phyloP scores from a whole-genome alignment of 1,284 basidiomycete species.

The Melampsora abietis-canadensis region DNA sequence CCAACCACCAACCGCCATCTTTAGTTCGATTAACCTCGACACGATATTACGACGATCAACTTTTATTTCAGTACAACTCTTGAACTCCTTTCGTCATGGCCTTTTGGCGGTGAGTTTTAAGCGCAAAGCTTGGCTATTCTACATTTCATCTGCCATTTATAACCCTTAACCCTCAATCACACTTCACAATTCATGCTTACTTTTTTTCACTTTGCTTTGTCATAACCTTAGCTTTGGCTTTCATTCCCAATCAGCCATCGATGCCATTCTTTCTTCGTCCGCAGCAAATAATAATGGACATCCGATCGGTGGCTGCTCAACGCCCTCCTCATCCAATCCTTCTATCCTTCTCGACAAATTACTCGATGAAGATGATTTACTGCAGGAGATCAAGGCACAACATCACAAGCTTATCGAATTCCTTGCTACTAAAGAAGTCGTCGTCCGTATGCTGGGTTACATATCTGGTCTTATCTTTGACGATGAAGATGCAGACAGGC shows the following conservation, averaged over 20 bases:
- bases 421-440: slow-evolving; percentile 72
- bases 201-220: background rate
- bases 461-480: slow-evolving; percentile 79
- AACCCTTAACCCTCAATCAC: background rate
- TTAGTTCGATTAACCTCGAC: no score
- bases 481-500: slow-evolving; percentile 60
- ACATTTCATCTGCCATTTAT: background rate
- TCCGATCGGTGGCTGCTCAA: slow-evolving; percentile 16
- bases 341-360: slow-evolving; percentile 69
- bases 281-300: slow-evolving; percentile 31
- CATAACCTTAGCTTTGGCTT: slow-evolving; percentile 26
- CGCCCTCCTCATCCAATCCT: slow-evolving; percentile 25
- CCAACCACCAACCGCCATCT: no score
- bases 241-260: slow-evolving; percentile 41
- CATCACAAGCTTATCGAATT: slow-evolving; percentile 83
- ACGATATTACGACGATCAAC: no score
- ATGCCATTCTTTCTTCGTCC: slow-evolving; percentile 41
- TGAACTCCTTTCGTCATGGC: slow-evolving; percentile 24
- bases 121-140: background rate
- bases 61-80: no score
- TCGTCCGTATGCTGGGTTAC: slow-evolving; percentile 74
- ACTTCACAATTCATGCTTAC: background rate
- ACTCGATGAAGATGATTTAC: slow-evolving; percentile 86
- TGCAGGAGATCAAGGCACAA: slow-evolving; percentile 92
- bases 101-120: slow-evolving; percentile 36